Conservation (phyloP, 2,329 filamentous ascomycete species). For the Macrophomina phaseolina region DNA sequence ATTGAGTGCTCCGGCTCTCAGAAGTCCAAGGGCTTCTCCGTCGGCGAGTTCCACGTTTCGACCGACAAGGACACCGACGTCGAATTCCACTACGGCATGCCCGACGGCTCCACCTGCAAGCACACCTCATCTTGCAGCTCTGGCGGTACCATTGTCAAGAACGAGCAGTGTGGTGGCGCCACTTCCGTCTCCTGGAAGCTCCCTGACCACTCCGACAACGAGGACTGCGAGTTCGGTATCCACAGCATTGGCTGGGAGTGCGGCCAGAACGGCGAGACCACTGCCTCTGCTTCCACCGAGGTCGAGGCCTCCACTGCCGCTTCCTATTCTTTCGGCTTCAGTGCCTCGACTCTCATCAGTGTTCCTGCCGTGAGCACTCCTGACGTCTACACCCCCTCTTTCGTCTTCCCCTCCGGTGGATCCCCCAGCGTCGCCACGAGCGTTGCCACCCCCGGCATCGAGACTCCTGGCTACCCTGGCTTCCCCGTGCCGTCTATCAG, state of each 20-base stretch:
- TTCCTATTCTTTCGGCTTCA: slow-evolving; percentile 7
- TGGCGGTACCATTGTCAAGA: slow-evolving; percentile 73
- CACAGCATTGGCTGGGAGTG: slow-evolving; percentile 80
- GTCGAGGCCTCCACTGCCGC: slow-evolving; percentile 5
- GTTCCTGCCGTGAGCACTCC: slow-evolving; percentile 23
- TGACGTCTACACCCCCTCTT: slow-evolving; percentile 5
- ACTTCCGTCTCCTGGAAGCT: slow-evolving; percentile 75
- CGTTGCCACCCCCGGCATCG: slow-evolving; percentile 9
- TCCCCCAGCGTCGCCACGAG: slow-evolving; percentile 11
- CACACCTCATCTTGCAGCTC: slow-evolving; percentile 72
- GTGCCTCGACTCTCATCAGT: slow-evolving; percentile 12
- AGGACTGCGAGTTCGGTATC: slow-evolving; percentile 72
- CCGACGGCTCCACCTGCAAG: slow-evolving; percentile 81
- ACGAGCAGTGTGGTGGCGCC: slow-evolving; percentile 92
- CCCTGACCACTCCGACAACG: slow-evolving; percentile 59
- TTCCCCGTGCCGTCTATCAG: slow-evolving; percentile 8
- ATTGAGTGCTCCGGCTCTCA: slow-evolving; percentile 61
- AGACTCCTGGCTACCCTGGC: not conserved
- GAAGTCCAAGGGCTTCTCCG: slow-evolving; percentile 67
- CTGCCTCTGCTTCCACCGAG: slow-evolving; percentile 1
- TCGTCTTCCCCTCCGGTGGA: slow-evolving; percentile 20
- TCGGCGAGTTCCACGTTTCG: slow-evolving; percentile 74
- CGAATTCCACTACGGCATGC: slow-evolving; percentile 87
- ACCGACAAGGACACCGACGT: slow-evolving; percentile 78
- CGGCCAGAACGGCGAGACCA: slow-evolving; percentile 40